Percentiles rank a stretch among this genome's conserved stretches.
phyloP scores from a whole-genome alignment of 345 rosid species.

The Corchorus capsularis region DNA sequence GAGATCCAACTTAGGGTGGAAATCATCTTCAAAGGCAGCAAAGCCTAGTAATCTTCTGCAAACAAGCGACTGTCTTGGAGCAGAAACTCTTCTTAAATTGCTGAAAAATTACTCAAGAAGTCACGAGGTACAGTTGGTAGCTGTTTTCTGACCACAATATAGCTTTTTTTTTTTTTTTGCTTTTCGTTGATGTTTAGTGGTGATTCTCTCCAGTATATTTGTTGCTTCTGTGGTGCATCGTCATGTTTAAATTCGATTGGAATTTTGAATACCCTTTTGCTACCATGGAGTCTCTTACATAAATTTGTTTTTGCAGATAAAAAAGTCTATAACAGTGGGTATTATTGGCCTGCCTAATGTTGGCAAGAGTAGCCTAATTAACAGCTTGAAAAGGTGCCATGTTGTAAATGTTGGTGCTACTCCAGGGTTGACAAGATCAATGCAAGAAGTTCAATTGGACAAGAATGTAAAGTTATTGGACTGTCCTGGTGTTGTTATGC shows the following conservation, averaged over 20 bases:
- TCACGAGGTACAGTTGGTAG: constrained; percentile 58
- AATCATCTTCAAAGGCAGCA: constrained; percentile 62
- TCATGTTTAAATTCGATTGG: not conserved
- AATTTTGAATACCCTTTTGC: not conserved
- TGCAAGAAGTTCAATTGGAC: constrained; percentile 97
- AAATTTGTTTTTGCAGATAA: constrained; percentile 58
- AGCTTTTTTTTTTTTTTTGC: not conserved
- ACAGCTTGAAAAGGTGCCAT: constrained; percentile 92
- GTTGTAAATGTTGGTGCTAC: constrained; percentile 95
- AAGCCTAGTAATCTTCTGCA: constrained; percentile 73
- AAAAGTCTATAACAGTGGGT: constrained; percentile 91
- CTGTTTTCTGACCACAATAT: not conserved
- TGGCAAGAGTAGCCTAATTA: constrained; percentile 97
- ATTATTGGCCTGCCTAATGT: constrained; percentile 95
- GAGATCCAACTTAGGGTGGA: constrained; percentile 93
- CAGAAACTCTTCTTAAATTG: constrained; percentile 87
- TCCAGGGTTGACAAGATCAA: constrained; percentile 88
- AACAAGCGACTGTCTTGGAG: constrained; percentile 98
- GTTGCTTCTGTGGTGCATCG: constrained; percentile 8
- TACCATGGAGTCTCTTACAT: constrained; percentile 9
- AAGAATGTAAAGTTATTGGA: constrained; percentile 87
- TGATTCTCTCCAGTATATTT: not conserved
- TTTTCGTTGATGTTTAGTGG: not conserved
- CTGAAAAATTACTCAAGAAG: constrained; percentile 94
- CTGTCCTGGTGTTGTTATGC: constrained; percentile 99